A percentile compares a stretch with the other conserved stretches of the same genome.
These are phyloP conservation scores for Pseudocercospora fijiensis DNA, from an alignment of 2,329 filamentous ascomycete species.

Conservation along the genomic window DNA sequence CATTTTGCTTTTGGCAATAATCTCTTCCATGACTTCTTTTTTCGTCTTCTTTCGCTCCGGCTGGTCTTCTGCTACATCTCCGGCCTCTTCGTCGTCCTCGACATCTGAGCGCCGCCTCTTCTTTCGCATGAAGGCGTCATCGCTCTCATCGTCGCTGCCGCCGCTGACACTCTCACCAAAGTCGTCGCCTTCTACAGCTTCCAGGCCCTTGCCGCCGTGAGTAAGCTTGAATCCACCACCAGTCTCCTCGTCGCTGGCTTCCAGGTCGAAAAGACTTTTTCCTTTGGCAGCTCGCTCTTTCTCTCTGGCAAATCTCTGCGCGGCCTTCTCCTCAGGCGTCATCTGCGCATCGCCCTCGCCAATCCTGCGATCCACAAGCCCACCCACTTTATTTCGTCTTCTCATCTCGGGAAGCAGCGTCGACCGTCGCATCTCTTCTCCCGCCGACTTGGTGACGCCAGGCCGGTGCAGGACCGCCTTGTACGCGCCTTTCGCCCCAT, in stretches of 20 bases:
- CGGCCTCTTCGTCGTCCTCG: constrained; percentile 56
- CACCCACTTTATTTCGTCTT: constrained; percentile 83
- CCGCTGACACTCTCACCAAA: constrained; percentile 49
- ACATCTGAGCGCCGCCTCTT: constrained; percentile 49
- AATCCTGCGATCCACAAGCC: constrained; percentile 88
- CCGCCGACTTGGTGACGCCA: constrained; percentile 77
- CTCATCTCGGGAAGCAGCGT: constrained; percentile 90
- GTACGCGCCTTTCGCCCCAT: constrained; percentile 40
- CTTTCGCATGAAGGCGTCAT: constrained; percentile 41
- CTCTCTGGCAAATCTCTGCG: constrained; percentile 86
- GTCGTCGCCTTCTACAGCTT: constrained; percentile 79
- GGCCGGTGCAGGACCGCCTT: constrained; percentile 67
- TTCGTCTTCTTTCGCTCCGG: constrained; percentile 91
- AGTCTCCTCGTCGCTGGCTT: constrained; percentile 70
- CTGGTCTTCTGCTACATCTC: constrained; percentile 53
- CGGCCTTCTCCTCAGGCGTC: constrained; percentile 88
- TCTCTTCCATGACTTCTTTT: constrained; percentile 95
- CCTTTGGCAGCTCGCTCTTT: constrained; percentile 78
- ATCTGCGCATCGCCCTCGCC: constrained; percentile 93
- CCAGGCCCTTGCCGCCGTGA: constrained; percentile 65
- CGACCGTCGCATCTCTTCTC: constrained; percentile 81
- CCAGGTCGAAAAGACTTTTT: constrained; percentile 81
- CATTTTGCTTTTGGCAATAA: constrained; percentile 94
- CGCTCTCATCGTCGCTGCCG: constrained; percentile 33
- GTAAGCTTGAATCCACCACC: constrained; percentile 57